Evolutionary conservation across 2,329 filamentous ascomycete species (phyloP), one percentile per base, ranked within the genome.

Genomic region (Neopestalotiopsis sp.): DNA sequence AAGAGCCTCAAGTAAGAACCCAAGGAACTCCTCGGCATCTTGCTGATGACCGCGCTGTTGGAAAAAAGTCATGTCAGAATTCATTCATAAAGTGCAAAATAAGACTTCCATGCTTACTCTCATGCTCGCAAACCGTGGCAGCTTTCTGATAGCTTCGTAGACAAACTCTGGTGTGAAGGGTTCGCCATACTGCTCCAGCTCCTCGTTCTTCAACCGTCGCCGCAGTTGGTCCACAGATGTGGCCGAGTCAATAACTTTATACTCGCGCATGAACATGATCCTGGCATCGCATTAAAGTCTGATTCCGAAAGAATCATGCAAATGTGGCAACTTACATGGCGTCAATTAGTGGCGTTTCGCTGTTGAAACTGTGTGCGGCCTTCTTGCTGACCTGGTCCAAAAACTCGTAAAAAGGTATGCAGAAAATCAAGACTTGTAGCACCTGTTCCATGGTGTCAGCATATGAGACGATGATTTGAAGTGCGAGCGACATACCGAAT

Each of bases 201-300:
- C 94, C 69, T 92, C 92, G 49, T 87, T 90, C 81, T 96, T 97
- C 66, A 98, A 83, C 49, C 89, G 86, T 72, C 91, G 85, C 67
- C 89, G 89, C 66, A 98, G 84, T 79, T 93, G 89, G 34, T 97
- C 94, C 53, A 89, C 85, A 3, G 92, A 91, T 2, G 86, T 83
- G 5, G 93, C 92, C n/a, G 93, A 92, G 77, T 94, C 92, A 73
- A 98, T 93, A 34, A 94, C 86, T 71, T 91, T 92, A 82, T 96
- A 98, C 80, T 98, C 96, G 73, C 91, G 90, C 89, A 97, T 92
- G 78, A 98, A 98, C 90, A 97, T 92, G 75, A 98, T 96, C 91
- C 92, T 95, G 70, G 34, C 4, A 4, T 6, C n/a, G 4, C 24
- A 20, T 40, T 14, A 67, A 30, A 12, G 9, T 17, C 14, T 28